These are phyloP conservation scores for Coemansia aciculifera DNA, from an alignment of 192 early-diverging fungal genomes.

Conservation along the genomic window DNA sequence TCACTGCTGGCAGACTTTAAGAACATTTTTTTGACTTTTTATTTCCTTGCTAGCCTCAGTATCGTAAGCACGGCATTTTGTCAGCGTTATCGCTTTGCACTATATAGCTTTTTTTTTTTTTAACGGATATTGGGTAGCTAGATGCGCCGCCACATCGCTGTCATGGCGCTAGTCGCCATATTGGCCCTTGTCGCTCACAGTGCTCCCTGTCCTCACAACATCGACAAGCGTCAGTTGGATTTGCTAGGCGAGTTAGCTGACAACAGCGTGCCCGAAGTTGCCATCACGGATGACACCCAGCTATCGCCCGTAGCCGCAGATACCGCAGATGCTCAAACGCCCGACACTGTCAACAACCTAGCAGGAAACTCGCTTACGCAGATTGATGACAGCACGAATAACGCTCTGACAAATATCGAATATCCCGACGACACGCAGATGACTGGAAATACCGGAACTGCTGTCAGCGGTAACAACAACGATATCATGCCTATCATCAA, in stretches of 20 bases:
- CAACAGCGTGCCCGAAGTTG: neutral
- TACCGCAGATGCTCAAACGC: neutral
- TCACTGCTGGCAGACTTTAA: neutral
- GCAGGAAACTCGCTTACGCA: slow-evolving; percentile 42
- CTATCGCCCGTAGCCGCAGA: neutral
- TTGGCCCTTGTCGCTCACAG: slow-evolving; percentile 10
- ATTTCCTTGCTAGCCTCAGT: neutral
- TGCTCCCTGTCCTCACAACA: slow-evolving; percentile 12
- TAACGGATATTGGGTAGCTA: neutral
- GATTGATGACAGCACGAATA: slow-evolving; percentile 40
- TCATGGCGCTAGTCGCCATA: slow-evolving; percentile 9
- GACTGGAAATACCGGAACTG: slow-evolving; percentile 45
- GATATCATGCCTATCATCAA: slow-evolving; percentile 53
- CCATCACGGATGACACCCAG: neutral
- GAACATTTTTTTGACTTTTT: neutral
- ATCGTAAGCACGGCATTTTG: neutral
- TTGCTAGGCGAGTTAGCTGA: neutral
- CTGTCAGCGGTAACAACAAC: slow-evolving; percentile 51
- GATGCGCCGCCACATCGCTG: slow-evolving; percentile 18
- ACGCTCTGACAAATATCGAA: slow-evolving; percentile 24
- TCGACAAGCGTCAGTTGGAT: slow-evolving; percentile 21
- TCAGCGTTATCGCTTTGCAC: neutral
- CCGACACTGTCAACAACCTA: slow-evolving; percentile 23
- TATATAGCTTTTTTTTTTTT: neutral
- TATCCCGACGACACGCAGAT: slow-evolving; percentile 42